Evolutionary conservation across 169 alveolate genomes (phyloP).

Genomic region (Cryptosporidium viatorum): DNA sequence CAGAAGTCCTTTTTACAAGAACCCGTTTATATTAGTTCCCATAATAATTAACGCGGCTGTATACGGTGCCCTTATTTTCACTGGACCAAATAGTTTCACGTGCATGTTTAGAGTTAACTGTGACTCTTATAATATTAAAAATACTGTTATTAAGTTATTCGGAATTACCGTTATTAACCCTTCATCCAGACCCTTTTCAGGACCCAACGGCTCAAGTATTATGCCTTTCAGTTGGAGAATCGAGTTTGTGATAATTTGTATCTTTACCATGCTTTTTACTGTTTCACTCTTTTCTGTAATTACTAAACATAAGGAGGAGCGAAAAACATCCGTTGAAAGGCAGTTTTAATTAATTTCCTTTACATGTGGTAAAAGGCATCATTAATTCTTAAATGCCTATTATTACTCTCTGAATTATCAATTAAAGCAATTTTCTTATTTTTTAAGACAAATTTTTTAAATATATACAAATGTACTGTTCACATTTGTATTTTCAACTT

Average conservation of each 20-base stretch:
- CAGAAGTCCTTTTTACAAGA: constrained; percentile 58
- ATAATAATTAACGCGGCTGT: neutral
- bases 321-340: constrained; percentile 25
- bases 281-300: constrained; percentile 18
- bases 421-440: neutral
- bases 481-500: neutral
- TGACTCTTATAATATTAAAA: constrained; percentile 84
- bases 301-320: constrained; percentile 55
- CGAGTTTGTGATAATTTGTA: constrained; percentile 19
- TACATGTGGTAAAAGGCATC: neutral
- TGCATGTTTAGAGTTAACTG: constrained; percentile 91
- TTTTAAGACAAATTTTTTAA: neutral
- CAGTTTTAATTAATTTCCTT: neutral
- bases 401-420: neutral
- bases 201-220: constrained; percentile 86
- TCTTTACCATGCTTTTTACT: neutral
- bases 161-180: constrained; percentile 85
- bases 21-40: constrained; percentile 28
- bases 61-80: constrained; percentile 76
- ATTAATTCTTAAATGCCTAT: neutral
- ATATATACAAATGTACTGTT: neutral
- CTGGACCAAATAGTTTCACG: constrained; percentile 86
- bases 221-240: constrained; percentile 67
- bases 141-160: constrained; percentile 82
- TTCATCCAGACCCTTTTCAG: constrained; percentile 87